These are phyloP conservation scores for Blastocystis sp. DNA, from an alignment of 352 stramenopile species.

Conservation along the genomic window DNA sequence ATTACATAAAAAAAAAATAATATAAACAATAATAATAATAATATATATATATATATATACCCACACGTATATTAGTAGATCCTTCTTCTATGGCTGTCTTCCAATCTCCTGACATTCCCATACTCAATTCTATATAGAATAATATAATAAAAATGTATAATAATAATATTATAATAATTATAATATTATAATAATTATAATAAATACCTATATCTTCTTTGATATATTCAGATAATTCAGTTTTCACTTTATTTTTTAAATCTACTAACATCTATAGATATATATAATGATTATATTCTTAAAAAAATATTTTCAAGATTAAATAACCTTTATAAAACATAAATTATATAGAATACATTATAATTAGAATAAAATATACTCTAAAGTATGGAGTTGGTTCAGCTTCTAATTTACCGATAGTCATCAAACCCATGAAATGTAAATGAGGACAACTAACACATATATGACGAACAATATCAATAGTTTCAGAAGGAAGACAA, in stretches of 20 bases:
- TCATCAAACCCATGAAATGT: slow-evolving; percentile 87
- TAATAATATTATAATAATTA: slow-evolving; percentile 4
- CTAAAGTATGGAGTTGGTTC: slow-evolving; percentile 46
- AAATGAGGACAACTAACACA: slow-evolving; percentile 63
- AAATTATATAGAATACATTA: too few species aligned
- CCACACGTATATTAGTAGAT: slow-evolving; percentile 79
- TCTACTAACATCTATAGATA: too few species aligned
- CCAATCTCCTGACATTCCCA: slow-evolving; percentile 97
- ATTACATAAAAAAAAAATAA: too few species aligned
- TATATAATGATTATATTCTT: too few species aligned
- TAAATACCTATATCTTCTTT: neutral
- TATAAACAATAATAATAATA: too few species aligned
- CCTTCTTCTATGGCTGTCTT: slow-evolving; percentile 79
- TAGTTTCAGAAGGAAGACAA: slow-evolving; percentile 53
- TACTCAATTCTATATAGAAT: slow-evolving; percentile 70
- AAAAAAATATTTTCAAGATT: too few species aligned
- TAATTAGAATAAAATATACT: too few species aligned
- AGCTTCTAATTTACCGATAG: slow-evolving; percentile 74
- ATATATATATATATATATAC: too few species aligned
- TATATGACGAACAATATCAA: slow-evolving; percentile 64
- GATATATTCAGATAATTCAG: slow-evolving; percentile 46
- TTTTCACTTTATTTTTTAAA: slow-evolving; percentile 65
- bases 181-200: slow-evolving; percentile 7
- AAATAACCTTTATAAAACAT: too few species aligned
- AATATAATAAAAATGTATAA: slow-evolving; percentile 9